Evolutionary conservation across 352 stramenopile genomes (phyloP), one percentile per base, ranked within the genome.

Genomic region (Phytophthora pseudosyringae): DNA sequence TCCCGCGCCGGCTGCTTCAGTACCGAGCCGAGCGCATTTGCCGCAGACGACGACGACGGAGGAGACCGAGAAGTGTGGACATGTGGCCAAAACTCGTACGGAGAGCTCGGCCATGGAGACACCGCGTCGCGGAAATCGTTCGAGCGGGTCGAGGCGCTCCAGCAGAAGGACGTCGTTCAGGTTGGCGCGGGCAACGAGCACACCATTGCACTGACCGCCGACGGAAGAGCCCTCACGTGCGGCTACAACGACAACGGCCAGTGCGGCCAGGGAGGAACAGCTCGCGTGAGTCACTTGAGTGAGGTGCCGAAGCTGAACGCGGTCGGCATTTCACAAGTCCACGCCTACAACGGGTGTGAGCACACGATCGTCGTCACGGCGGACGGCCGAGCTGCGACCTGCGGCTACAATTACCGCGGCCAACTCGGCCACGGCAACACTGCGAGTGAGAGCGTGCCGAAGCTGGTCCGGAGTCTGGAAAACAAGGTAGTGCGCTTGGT

Each of bases 221-320:
- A 93, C 53, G 91, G 93, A 8, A 78, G 73, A 28, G 84, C 97
- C 4, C 90, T 91, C 16, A 96, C 88, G 4, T 96, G 89, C 28
- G 94, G 94, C 3, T 98, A 98, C 76, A 98, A 98, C 53, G 94
- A 98, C 63, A 98, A 98, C 54, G 94, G 94, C 0, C 94, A 98
- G 60, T 98, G 94, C 59, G 94, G 93, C 8, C 88, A 94, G 32
- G 92, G 91, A 6, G 83, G 80, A 10, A 97, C 88, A 3, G 83
- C 89, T 11, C 76, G 93, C 13, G 78, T 98, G 5, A 76, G 70
- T 31, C 61, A 82, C 26, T 76, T 97, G 29, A 95, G 82, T 1
- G 73, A 90, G 13, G 66, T 98, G 1, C 71, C 80, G 3, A 91
- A 89, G 38, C 59, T 95, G 21, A 73, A 71, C 16, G 76, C 83